phyloP scores from a whole-genome alignment of 1,284 basidiomycete genomes.

The Ceratobasidium theobromae region DNA sequence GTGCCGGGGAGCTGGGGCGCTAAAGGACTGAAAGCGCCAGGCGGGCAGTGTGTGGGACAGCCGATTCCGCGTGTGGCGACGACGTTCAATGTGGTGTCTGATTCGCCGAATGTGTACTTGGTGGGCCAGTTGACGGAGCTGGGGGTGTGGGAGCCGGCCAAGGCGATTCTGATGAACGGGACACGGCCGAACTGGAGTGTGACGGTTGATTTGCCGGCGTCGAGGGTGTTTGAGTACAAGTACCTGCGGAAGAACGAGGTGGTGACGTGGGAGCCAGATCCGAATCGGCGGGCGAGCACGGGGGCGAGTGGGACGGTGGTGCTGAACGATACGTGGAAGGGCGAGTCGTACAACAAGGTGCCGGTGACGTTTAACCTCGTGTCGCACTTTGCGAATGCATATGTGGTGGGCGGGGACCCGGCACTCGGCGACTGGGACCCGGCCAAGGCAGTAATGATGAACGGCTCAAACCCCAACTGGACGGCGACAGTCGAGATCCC shows the following conservation, averaged over 20 bases:
- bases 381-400: conserved; percentile 52
- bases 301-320: conserved; percentile 29
- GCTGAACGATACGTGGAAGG: conserved; percentile 35
- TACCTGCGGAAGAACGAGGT: conserved; percentile 63
- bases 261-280: conserved; percentile 62
- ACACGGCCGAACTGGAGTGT: conserved; percentile 41
- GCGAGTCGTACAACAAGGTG: too few species aligned
- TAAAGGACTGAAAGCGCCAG: conserved; percentile 37
- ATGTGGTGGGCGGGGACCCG: conserved; percentile 62
- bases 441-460: conserved; percentile 55
- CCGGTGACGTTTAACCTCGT: conserved; percentile 14
- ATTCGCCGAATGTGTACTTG: conserved; percentile 58
- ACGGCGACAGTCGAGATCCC: conserved; percentile 57
- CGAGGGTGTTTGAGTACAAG: conserved; percentile 61
- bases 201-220: conserved; percentile 56
- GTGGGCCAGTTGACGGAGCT: conserved; percentile 63
- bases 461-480: conserved; percentile 12
- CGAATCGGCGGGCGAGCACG: conserved; percentile 53
- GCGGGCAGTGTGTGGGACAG: conserved; percentile 53
- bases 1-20: conserved; percentile 15
- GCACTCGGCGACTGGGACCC: conserved; percentile 64
- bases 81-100: conserved; percentile 20
- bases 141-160: conserved; percentile 61
- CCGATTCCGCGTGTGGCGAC: conserved; percentile 45
- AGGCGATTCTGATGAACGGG: conserved; percentile 51